A percentile compares a stretch with the other conserved stretches of the same genome.
Evolutionary conservation across 129 eudicot species (phyloP).

Genomic region (Flaveria ramosissima): DNA sequence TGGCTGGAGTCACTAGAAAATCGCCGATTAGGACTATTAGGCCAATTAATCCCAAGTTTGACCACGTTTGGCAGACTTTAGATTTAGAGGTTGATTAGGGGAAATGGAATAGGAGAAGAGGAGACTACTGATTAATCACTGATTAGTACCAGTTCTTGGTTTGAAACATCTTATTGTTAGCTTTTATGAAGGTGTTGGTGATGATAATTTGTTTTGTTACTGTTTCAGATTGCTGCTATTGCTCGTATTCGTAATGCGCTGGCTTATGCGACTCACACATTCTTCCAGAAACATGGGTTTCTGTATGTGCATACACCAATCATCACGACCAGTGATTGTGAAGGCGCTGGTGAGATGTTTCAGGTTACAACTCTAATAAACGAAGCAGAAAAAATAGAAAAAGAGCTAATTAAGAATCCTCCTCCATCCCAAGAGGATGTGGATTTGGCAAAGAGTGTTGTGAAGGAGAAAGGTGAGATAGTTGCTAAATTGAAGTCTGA

Average conservation of each 20-base stretch:
- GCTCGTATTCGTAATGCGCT: slow-evolving; percentile 80
- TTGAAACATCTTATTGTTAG: background rate
- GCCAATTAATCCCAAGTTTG: no score
- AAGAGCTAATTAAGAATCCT: slow-evolving; percentile 70
- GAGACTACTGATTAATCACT: no score
- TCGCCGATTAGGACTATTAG: no score
- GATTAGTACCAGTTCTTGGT: background rate
- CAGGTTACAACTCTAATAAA: slow-evolving; percentile 86
- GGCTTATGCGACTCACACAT: slow-evolving; percentile 91
- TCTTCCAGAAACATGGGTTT: slow-evolving; percentile 80
- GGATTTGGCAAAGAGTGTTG: slow-evolving; percentile 53
- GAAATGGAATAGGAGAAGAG: no score
- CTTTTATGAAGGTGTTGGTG: background rate
- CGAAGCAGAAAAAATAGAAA: slow-evolving; percentile 73
- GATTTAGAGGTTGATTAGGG: no score
- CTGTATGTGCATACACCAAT: slow-evolving; percentile 88
- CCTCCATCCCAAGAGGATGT: slow-evolving; percentile 70
- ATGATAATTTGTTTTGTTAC: background rate
- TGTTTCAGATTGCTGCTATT: slow-evolving; percentile 69
- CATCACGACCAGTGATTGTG: slow-evolving; percentile 92
- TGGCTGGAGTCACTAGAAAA: no score
- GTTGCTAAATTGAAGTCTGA: slow-evolving; percentile 72
- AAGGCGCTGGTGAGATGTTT: slow-evolving; percentile 98
- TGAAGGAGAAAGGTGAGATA: slow-evolving; percentile 69
- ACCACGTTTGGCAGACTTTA: no score